Evolutionary conservation across 805 yeast species (phyloP).

Genomic region (Candida qinlingensis): DNA sequence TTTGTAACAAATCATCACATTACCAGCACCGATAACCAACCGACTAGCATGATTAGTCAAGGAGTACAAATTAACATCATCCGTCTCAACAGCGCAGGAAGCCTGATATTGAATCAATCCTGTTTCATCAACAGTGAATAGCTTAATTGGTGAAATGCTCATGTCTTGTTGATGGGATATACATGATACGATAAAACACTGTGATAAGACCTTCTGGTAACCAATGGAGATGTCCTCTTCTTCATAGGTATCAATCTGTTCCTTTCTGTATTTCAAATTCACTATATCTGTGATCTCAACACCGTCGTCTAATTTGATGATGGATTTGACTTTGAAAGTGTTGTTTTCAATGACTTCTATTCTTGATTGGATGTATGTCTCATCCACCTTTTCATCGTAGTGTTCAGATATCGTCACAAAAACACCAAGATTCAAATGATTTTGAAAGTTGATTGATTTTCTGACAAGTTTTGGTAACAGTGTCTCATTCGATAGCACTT

Average conservation of each 20-base stretch:
- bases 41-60: slow-evolving; percentile 26
- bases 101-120: slow-evolving; percentile 27
- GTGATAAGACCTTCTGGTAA: slow-evolving; percentile 29
- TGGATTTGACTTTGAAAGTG: slow-evolving; percentile 17
- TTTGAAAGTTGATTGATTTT: slow-evolving; percentile 20
- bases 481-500: slow-evolving; percentile 8
- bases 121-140: slow-evolving; percentile 32
- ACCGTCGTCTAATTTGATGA: slow-evolving; percentile 15
- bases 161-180: slow-evolving; percentile 30
- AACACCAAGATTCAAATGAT: slow-evolving; percentile 17
- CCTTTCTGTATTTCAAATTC: slow-evolving; percentile 18
- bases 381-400: slow-evolving; percentile 3
- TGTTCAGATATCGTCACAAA: slow-evolving; percentile 16
- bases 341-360: slow-evolving; percentile 24
- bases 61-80: slow-evolving; percentile 17
- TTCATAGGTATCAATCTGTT: slow-evolving; percentile 19
- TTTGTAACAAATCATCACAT: slow-evolving; percentile 24
- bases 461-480: slow-evolving; percentile 10
- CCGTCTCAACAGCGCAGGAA: slow-evolving; percentile 13
- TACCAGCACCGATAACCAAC: slow-evolving; percentile 29
- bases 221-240: slow-evolving; percentile 26
- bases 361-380: slow-evolving; percentile 10
- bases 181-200: slow-evolving; percentile 33
- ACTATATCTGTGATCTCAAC: slow-evolving; percentile 23
- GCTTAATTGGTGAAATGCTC: slow-evolving; percentile 24